Evolutionary conservation across 169 alveolate species (phyloP).

Genomic region (Plasmodium falciparum): DNA sequence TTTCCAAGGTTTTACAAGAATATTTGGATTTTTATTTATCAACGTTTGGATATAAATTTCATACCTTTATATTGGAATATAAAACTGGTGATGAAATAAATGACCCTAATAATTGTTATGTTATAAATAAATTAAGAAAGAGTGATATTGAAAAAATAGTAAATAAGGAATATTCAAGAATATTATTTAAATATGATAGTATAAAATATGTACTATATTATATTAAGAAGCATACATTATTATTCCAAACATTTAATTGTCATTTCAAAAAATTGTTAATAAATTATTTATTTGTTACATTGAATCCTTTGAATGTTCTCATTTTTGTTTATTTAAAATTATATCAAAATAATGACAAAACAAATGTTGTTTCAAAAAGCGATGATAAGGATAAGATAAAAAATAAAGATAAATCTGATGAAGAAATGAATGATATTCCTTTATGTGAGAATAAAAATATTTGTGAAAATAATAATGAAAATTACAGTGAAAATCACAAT

Average conservation of each 20-base stretch:
- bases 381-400: background rate
- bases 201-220: constrained; percentile 46
- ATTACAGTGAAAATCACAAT: background rate
- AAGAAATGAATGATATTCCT: background rate
- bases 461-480: background rate
- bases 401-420: background rate
- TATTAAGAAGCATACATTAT: constrained; percentile 21
- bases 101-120: constrained; percentile 50
- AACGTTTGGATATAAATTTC: constrained; percentile 69
- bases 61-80: constrained; percentile 63
- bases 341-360: background rate
- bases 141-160: constrained; percentile 34
- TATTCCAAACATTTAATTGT: constrained; percentile 12
- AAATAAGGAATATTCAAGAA: constrained; percentile 43
- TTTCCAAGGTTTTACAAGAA: constrained; percentile 28
- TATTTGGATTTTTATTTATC: constrained; percentile 46
- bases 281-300: constrained; percentile 16
- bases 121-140: constrained; percentile 29
- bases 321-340: constrained; percentile 51
- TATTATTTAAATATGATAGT: constrained; percentile 45
- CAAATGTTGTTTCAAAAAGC: background rate
- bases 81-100: background rate
- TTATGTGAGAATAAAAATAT: background rate
- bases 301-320: constrained; percentile 51
- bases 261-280: constrained; percentile 21